These are phyloP conservation scores for Diaporthe sp. DNA, from an alignment of 2,329 filamentous ascomycete genomes.

Conservation along the genomic window DNA sequence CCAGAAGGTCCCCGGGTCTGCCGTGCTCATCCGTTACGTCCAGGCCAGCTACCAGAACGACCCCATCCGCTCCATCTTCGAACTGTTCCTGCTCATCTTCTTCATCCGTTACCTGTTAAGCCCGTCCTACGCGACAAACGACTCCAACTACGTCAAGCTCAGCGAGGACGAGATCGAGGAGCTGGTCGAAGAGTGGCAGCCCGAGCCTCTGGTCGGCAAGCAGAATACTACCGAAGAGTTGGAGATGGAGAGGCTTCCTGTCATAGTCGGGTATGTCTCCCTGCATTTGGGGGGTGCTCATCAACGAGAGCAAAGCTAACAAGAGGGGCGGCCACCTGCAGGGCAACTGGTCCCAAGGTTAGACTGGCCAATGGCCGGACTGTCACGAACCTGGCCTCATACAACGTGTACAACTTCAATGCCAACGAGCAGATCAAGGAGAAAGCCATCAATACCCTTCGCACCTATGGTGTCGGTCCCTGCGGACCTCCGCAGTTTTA, in stretches of 20 bases:
- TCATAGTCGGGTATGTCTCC: constrained; percentile 83
- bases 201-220: constrained; percentile 87
- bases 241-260: constrained; percentile 86
- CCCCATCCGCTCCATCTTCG: constrained; percentile 91
- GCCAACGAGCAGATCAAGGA: constrained; percentile 93
- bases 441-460: constrained; percentile 92
- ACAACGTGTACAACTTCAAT: constrained; percentile 98
- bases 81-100: constrained; percentile 94
- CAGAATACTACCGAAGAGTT: constrained; percentile 81
- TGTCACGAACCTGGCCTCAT: constrained; percentile 92
- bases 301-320: not conserved
- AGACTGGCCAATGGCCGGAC: constrained; percentile 91
- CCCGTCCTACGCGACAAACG: constrained; percentile 91
- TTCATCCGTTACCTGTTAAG: constrained; percentile 93
- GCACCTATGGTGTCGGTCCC: constrained; percentile 95
- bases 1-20: constrained; percentile 92
- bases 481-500: constrained; percentile 98
- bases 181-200: constrained; percentile 94
- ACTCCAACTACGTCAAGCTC: constrained; percentile 89
- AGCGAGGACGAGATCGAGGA: constrained; percentile 98
- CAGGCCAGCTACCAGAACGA: constrained; percentile 98
- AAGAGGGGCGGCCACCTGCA: constrained; percentile 51
- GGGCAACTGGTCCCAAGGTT: constrained; percentile 89
- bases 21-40: constrained; percentile 94
- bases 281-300: not conserved